phyloP scores from a whole-genome alignment of 164 flowering plant species.

The Vitis rotundifolia region DNA sequence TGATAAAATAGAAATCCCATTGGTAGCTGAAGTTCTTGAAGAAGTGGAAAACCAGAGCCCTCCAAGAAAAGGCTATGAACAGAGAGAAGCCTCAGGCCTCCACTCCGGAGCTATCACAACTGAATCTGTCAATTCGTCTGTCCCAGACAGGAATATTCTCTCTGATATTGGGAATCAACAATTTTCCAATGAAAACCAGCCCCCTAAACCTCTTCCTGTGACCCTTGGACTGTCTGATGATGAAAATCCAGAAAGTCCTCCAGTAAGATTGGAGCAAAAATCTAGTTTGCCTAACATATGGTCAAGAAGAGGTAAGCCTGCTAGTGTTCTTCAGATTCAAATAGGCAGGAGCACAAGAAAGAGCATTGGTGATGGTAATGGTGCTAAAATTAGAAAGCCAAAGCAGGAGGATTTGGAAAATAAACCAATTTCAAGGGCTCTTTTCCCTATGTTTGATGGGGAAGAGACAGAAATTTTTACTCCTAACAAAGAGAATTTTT shows the following conservation, averaged over 20 bases:
- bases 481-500: conserved; percentile 70
- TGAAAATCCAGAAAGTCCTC: conserved; percentile 28
- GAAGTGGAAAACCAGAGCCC: background rate
- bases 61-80: background rate
- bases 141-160: conserved; percentile 4
- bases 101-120: background rate
- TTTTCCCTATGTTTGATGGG: conserved; percentile 24
- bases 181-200: conserved; percentile 14
- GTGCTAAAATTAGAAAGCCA: conserved; percentile 7
- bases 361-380: background rate
- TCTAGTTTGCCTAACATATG: conserved; percentile 34
- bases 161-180: conserved; percentile 6
- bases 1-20: background rate
- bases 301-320: conserved; percentile 64
- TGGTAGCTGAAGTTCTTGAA: conserved; percentile 2
- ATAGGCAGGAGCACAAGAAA: conserved; percentile 32
- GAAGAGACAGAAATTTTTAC: conserved; percentile 42
- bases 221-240: conserved; percentile 9
- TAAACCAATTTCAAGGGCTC: conserved; percentile 23
- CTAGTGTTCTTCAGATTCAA: conserved; percentile 39
- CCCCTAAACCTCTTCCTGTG: conserved; percentile 6
- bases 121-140: background rate
- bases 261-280: conserved; percentile 20
- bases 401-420: conserved; percentile 13
- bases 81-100: background rate